These are phyloP conservation scores for Fusarium nematophilum DNA, from an alignment of 2,329 filamentous ascomycete species.

Conservation along the genomic window DNA sequence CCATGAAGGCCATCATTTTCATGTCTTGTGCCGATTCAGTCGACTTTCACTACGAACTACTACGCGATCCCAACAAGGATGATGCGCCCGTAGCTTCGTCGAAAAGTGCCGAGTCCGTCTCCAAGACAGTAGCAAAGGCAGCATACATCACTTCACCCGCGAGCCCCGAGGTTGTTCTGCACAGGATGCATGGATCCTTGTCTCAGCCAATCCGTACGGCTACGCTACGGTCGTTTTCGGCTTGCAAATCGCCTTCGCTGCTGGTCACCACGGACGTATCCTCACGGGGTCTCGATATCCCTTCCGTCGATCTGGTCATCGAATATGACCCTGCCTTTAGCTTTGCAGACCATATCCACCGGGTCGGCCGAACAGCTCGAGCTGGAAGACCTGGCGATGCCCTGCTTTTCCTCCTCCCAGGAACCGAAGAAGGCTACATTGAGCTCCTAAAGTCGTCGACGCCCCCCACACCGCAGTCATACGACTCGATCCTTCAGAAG, in stretches of 20 bases:
- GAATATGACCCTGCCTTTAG: slow-evolving; percentile 97
- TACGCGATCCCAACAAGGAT: slow-evolving; percentile 60
- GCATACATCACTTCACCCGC: slow-evolving; percentile 79
- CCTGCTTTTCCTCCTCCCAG: slow-evolving; percentile 89
- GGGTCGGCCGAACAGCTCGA: slow-evolving; percentile 93
- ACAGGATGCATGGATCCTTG: slow-evolving; percentile 92
- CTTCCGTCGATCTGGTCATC: slow-evolving; percentile 92
- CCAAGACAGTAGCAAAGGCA: slow-evolving; percentile 74
- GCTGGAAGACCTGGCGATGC: slow-evolving; percentile 90
- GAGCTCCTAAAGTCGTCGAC: slow-evolving; percentile 70
- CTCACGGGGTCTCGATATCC: slow-evolving; percentile 93
- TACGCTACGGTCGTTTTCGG: slow-evolving; percentile 83
- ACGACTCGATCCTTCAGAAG: slow-evolving; percentile 70
- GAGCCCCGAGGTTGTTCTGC: slow-evolving; percentile 78
- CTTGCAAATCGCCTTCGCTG: slow-evolving; percentile 79
- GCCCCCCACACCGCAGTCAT: slow-evolving; percentile 61
- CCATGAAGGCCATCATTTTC: slow-evolving; percentile 98
- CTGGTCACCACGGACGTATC: slow-evolving; percentile 96
- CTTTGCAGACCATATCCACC: slow-evolving; percentile 92
- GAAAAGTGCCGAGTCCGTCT: slow-evolving; percentile 52
- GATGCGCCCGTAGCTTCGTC: slow-evolving; percentile 43
- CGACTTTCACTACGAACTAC: slow-evolving; percentile 92
- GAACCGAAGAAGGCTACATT: slow-evolving; percentile 92
- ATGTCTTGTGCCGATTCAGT: slow-evolving; percentile 97
- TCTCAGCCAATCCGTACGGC: slow-evolving; percentile 88